Evolutionary conservation across 345 rosid genomes (phyloP), one percentile per base, ranked within the genome.

Genomic region (Hirschfeldia incana): DNA sequence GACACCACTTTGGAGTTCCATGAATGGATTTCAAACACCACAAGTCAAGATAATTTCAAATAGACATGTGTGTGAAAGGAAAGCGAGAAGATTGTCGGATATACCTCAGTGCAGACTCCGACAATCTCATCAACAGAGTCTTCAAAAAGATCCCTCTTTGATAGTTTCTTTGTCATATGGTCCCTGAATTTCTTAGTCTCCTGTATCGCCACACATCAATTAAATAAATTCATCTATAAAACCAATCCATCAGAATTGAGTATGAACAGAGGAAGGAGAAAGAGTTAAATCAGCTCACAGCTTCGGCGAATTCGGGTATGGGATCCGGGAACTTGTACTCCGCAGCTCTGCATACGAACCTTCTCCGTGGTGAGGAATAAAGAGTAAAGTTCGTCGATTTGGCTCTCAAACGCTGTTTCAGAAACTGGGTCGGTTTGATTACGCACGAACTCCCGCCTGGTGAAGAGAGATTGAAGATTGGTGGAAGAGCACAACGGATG

Each of bases 311-410:
- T 80, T 92, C 97, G 1, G 98, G 94, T 79, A 92, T 92, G 12
- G 97, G 94, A 85, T 91, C 96, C 0, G 97, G 98, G 70, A 92
- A 92, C 77, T 86, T 85, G 84, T 91, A 91, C 77, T 89, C 97
- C 0, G 91, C 88, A 46, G 90, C 91, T 83, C 79, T 86, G 85
- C 93, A 90, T 33, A 87, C 67, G 33, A 68, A 82, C 9, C 34
- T 69, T 73, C 37, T 37, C 67, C 83, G 77, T 0, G 88, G 76
- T 1, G 36, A 9, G 0, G 80, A 76, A 33, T 65, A 65, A 46
- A 62, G n/a, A 34, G 69, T 34, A 65, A 69, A 74, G 8, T 46
- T 66, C 8, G 75, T 37, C 58, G 69, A 32, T 60, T 80, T 75
- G 83, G 55, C 11, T 29, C 64, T 67, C 58, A 53, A 72, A 60